phyloP scores from a whole-genome alignment of 495 filamentous ascomycete genomes.

The Rusavskia elegans region DNA sequence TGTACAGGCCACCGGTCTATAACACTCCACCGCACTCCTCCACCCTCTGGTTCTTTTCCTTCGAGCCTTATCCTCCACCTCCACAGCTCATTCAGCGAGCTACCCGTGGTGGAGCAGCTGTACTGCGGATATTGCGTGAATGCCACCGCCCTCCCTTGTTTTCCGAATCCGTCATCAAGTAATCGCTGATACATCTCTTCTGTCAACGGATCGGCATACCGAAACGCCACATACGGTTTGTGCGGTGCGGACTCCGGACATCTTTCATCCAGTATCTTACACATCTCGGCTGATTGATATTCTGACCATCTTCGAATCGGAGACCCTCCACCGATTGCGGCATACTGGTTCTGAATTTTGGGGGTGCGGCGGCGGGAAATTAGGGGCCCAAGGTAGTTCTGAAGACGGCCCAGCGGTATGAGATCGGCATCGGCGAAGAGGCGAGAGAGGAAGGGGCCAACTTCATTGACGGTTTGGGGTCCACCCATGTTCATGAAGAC shows the following conservation, averaged over 20 bases:
- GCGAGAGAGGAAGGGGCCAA: slow-evolving; percentile 80
- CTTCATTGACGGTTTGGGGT: slow-evolving; percentile 74
- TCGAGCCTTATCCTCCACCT: slow-evolving; percentile 85
- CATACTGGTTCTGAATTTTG: slow-evolving; percentile 91
- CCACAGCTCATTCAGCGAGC: slow-evolving; percentile 93
- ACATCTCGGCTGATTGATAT: slow-evolving; percentile 82
- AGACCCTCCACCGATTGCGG: slow-evolving; percentile 87
- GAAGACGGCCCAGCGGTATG: slow-evolving; percentile 87
- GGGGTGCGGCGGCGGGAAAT: slow-evolving; percentile 78
- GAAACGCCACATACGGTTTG: slow-evolving; percentile 97
- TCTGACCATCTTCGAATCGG: slow-evolving; percentile 98
- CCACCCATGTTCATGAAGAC: slow-evolving; percentile 99
- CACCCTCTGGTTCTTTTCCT: slow-evolving; percentile 46
- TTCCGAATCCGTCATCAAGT: slow-evolving; percentile 79
- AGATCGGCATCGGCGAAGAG: slow-evolving; percentile 92
- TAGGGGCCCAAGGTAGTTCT: slow-evolving; percentile 76
- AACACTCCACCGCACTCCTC: slow-evolving; percentile 85
- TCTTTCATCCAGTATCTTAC: slow-evolving; percentile 79
- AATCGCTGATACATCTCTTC: slow-evolving; percentile 78
- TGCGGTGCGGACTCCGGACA: slow-evolving; percentile 91
- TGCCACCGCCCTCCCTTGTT: slow-evolving; percentile 79
- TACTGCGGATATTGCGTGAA: slow-evolving; percentile 99
- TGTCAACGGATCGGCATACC: slow-evolving; percentile 85
- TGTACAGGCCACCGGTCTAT: slow-evolving; percentile 96
- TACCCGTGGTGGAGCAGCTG: slow-evolving; percentile 95